Conservation (phyloP, 306 rosid species). For the cucumber (Cucumis sativus) region DNA sequence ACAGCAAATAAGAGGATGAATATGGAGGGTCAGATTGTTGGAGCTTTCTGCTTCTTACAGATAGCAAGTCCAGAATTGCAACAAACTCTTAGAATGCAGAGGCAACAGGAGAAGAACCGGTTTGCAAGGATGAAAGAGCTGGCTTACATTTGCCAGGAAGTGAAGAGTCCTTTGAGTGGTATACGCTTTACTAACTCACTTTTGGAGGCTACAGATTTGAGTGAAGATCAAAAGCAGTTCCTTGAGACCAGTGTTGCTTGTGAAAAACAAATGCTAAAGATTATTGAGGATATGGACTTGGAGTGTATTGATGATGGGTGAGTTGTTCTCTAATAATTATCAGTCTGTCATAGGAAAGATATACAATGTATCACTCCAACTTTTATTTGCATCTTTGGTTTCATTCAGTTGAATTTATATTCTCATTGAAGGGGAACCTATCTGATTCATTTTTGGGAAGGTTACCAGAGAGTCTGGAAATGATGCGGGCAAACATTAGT, state of each 20-base stretch:
- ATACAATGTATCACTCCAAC: neutral
- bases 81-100: slow-evolving; percentile 64
- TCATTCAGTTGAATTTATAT: neutral
- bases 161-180: slow-evolving; percentile 84
- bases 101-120: slow-evolving; percentile 66
- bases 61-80: slow-evolving; percentile 79
- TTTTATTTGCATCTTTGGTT: neutral
- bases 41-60: slow-evolving; percentile 96
- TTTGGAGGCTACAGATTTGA: slow-evolving; percentile 76
- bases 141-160: slow-evolving; percentile 87
- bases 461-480: neutral
- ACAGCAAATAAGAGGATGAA: slow-evolving; percentile 84
- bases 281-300: slow-evolving; percentile 59
- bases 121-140: slow-evolving; percentile 83
- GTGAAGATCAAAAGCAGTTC: slow-evolving; percentile 84
- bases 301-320: slow-evolving; percentile 80
- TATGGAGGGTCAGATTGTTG: slow-evolving; percentile 65
- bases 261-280: slow-evolving; percentile 86
- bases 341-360: neutral
- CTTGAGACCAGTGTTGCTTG: slow-evolving; percentile 89
- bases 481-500: neutral
- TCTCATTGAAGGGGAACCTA: neutral
- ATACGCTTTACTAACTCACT: slow-evolving; percentile 87
- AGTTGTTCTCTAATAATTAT: slow-evolving; percentile 17
- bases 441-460: neutral